Evolutionary conservation across 306 rosid genomes (phyloP).

Genomic region (Cyclanthera cordifolia): DNA sequence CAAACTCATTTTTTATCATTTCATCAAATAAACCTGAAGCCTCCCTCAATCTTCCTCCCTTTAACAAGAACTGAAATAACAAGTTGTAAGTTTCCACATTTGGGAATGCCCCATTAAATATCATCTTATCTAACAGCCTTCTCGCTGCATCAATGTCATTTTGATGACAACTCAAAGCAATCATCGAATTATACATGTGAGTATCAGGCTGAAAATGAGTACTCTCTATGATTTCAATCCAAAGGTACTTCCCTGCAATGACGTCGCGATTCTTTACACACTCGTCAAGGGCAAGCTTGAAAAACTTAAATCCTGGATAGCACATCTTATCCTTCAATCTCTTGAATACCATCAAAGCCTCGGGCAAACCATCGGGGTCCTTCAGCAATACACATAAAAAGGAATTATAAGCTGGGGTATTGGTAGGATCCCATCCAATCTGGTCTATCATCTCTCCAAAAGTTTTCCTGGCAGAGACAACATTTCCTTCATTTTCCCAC

Average conservation of each 20-base stretch:
- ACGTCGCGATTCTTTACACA: constrained; percentile 33
- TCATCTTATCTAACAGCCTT: constrained; percentile 46
- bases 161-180: constrained; percentile 32
- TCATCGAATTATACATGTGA: constrained; percentile 39
- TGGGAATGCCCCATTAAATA: constrained; percentile 36
- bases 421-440: constrained; percentile 51
- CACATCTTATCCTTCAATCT: constrained; percentile 36
- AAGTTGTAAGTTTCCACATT: constrained; percentile 38
- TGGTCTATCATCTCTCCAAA: constrained; percentile 53
- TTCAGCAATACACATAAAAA: constrained; percentile 36
- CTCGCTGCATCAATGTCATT: constrained; percentile 23
- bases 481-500: constrained; percentile 43
- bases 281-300: constrained; percentile 39
- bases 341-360: constrained; percentile 30
- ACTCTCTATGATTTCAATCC: constrained; percentile 37
- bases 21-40: constrained; percentile 34
- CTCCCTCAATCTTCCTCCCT: constrained; percentile 33
- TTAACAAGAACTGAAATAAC: constrained; percentile 38
- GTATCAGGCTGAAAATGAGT: constrained; percentile 25
- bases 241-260: constrained; percentile 33
- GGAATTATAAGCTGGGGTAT: constrained; percentile 48
- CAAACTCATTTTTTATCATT: constrained; percentile 57
- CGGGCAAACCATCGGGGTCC: constrained; percentile 34
- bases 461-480: constrained; percentile 31
- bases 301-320: constrained; percentile 50